Conservation (phyloP, 2,329 filamentous ascomycete genomes). For the Claviceps maximensis region DNA sequence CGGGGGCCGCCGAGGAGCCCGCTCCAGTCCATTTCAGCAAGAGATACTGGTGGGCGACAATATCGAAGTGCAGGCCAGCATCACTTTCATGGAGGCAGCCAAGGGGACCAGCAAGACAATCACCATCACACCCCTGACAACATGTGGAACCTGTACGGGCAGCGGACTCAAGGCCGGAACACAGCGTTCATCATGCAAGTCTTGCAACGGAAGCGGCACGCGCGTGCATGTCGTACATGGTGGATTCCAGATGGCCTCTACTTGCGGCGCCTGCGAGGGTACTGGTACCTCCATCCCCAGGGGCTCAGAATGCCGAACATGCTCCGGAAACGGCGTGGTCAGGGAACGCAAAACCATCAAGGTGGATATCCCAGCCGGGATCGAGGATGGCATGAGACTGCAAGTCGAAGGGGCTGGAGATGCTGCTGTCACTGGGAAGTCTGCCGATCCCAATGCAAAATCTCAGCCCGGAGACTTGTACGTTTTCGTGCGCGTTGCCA, state of each 20-base stretch:
- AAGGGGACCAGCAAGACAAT: conserved; percentile 87
- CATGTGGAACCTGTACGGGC: conserved; percentile 73
- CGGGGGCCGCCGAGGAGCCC: conserved; percentile 37
- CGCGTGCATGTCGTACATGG: conserved; percentile 81
- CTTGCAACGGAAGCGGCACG: conserved; percentile 76
- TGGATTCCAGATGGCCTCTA: conserved; percentile 91
- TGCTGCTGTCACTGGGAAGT: conserved; percentile 61
- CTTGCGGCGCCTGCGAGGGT: conserved; percentile 70
- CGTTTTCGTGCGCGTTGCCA: conserved; percentile 77
- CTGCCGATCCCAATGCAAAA: conserved; percentile 47
- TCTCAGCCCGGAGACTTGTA: conserved; percentile 78
- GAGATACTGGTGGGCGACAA: conserved; percentile 87
- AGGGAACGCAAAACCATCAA: conserved; percentile 72
- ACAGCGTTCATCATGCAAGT: conserved; percentile 58
- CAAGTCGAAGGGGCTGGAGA: conserved; percentile 79
- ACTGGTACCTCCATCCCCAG: conserved; percentile 62
- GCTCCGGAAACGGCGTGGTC: conserved; percentile 70
- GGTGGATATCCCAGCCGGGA: conserved; percentile 86
- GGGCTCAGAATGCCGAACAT: conserved; percentile 69
- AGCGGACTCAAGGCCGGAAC: conserved; percentile 73
- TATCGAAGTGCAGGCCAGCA: conserved; percentile 85
- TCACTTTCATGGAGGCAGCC: conserved; percentile 92
- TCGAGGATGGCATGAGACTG: conserved; percentile 92
- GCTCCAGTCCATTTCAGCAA: conserved; percentile 53
- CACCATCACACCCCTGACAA: conserved; percentile 64